Evolutionary conservation across 1,139 yeast species (phyloP), one percentile per base, ranked within the genome.

Genomic region (Zygosaccharomyces sapae): DNA sequence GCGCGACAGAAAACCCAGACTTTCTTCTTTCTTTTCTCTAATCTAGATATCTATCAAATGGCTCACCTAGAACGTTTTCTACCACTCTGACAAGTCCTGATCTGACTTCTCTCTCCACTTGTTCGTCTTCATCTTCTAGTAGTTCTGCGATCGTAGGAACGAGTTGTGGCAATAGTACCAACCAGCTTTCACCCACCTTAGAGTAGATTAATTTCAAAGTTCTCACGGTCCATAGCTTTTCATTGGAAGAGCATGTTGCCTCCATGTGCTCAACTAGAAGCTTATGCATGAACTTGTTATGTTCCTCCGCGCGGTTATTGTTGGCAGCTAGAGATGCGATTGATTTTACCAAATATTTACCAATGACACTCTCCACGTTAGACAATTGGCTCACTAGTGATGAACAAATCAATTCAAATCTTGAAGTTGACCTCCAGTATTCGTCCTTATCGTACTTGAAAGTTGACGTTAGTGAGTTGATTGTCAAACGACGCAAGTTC

Each of bases 91-190:
- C 96, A 55, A 92, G 76, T n/a, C 95, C 95, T 40, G 83, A 78
- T 70, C 97, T 84, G 4, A 89, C 96, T 67, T 88, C 97, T 63
- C 80, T 67, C 68, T 92, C 98, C 27, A 94, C 96, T 41, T 78
- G 80, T 67, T 94, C 98, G 55, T 90, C 95, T 52, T 92, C 97
- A 65, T 90, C 97, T 65, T 92, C 98, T 54, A 92, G 75, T 52
- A 94, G 72, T 69, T 92, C 99, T 4, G 97, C 97, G 66, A 92
- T 87, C 54, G 88, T 78, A 37, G 99, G 99, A 53, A 94, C 95
- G 59, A 92, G 76, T 61, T 92, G 96, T 22, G 98, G 98, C 62
- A 92, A 76, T 73, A 86, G 77, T 33, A 84, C 73, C 54, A 92
- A 77, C 98, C 98, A 92, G 66, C 83, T 89, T 62, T 92, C 97